Evolutionary conservation across 345 rosid genomes (phyloP), one percentile per base, ranked within the genome.

Genomic region (Aquilaria sinensis): DNA sequence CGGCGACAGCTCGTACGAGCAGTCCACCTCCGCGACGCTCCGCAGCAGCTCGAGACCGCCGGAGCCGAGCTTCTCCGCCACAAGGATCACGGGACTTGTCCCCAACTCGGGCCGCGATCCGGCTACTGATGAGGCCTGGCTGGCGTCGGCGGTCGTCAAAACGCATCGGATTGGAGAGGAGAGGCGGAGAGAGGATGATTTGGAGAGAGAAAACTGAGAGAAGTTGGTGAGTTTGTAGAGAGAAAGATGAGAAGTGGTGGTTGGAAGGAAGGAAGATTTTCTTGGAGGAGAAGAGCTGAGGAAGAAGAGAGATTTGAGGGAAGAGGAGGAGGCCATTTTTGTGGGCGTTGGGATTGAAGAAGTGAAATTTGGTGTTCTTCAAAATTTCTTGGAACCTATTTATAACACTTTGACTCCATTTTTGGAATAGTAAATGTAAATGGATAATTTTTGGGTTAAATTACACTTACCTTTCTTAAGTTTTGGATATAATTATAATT

Each of bases 31-130:
- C 4, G 84, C 96, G 45, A 70, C 80, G 64, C 63, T 64, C 7
- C 75, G 70, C 48, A 87, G 71, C 60, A 87, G 76, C 57, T 75
- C 63, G 47, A 90, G 57, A n/a, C 97, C 97, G 12, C 90, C 86
- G 31, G 81, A 81, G 70, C 92, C 92, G 5, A 90, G 97, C 66
- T 90, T 90, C 86, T 87, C 96, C 65, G 96, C 78, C 59, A 90
- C 86, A 56, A 90, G 72, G 60, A 90, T 85, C 6, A 71, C 79
- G 0, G 87, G 86, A 31, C 56, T 66, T 33, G 66, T 14, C 60
- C 31, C 58, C 0, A 33, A 50, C 15, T 1, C 47, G 34, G 47
- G 37, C 45, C 41, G 12, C 31, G 54, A 1, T 64, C 64, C 53
- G 30, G 60, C 33, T 41, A 11, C 4, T 50, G 74, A 45, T 2